These are phyloP conservation scores for Solanum megistacrolobum DNA, from an alignment of 257 asterid genomes.

Conservation along the genomic window DNA sequence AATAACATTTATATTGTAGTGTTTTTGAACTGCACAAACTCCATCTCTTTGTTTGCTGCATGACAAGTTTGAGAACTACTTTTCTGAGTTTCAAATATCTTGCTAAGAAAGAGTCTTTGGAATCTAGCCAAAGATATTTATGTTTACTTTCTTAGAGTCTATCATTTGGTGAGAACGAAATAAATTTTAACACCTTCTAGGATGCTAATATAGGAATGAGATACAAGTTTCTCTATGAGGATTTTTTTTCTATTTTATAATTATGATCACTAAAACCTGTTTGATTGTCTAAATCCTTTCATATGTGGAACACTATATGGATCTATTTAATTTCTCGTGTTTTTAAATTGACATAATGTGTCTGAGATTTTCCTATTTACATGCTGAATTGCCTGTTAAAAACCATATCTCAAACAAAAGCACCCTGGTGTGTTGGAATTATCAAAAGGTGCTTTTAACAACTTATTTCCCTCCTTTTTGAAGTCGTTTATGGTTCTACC, in stretches of 20 bases:
- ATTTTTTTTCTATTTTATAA: not conserved
- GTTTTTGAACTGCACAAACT: not conserved
- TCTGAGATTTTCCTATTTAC: not conserved
- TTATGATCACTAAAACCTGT: not conserved
- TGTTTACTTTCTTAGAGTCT: not conserved
- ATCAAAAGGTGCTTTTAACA: not conserved
- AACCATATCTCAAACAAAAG: not conserved
- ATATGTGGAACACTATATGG: not conserved
- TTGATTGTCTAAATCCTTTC: not conserved
- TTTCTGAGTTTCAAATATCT: not conserved
- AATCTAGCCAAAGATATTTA: not conserved
- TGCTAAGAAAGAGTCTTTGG: not conserved
- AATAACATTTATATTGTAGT: not conserved
- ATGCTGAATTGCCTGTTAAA: not conserved
- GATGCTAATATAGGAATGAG: not conserved
- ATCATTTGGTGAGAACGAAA: not conserved
- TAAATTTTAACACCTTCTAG: not conserved
- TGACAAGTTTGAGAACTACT: not conserved
- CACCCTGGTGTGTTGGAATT: not conserved
- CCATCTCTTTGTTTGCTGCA: not conserved
- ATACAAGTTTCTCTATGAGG: not conserved
- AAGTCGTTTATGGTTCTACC: not conserved
- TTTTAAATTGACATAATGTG: not conserved
- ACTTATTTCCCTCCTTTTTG: not conserved
- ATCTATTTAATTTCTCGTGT: not conserved